phyloP scores from a whole-genome alignment of 495 filamentous ascomycete genomes.

The Xylaria flabelliformis region DNA sequence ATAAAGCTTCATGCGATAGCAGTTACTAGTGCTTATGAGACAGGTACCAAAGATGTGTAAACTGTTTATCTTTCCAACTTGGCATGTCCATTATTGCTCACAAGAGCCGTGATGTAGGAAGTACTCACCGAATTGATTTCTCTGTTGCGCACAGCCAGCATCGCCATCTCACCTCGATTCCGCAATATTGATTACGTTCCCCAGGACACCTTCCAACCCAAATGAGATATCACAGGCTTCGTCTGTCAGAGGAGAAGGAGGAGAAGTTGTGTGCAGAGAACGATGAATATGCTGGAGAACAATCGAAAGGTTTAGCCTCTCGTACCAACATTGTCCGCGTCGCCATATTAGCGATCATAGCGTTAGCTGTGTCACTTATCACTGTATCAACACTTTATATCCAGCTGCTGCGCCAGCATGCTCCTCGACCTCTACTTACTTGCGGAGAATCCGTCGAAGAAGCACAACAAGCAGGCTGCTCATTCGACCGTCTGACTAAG shows the following conservation, averaged over 20 bases:
- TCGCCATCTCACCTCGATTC: background rate
- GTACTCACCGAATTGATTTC: background rate
- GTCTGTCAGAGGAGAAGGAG: background rate
- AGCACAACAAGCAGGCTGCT: background rate
- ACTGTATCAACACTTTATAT: background rate
- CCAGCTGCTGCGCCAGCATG: background rate
- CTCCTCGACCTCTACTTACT: background rate
- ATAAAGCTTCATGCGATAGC: background rate
- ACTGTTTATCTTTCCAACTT: background rate
- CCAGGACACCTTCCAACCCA: background rate
- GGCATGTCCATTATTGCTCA: background rate
- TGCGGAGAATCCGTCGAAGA: background rate
- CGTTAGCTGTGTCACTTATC: background rate
- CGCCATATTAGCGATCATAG: background rate
- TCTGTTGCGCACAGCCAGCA: background rate
- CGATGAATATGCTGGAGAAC: background rate
- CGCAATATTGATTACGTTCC: background rate
- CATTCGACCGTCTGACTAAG: slow-evolving; percentile 5
- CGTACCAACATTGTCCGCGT: background rate
- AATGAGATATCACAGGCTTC: background rate
- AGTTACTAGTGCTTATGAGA: background rate
- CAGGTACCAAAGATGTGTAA: background rate
- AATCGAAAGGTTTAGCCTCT: background rate
- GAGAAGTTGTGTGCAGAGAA: background rate
- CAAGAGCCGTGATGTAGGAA: background rate